Conservation (phyloP, 805 yeast genomes). For the Kodamaea jinghongensis region DNA sequence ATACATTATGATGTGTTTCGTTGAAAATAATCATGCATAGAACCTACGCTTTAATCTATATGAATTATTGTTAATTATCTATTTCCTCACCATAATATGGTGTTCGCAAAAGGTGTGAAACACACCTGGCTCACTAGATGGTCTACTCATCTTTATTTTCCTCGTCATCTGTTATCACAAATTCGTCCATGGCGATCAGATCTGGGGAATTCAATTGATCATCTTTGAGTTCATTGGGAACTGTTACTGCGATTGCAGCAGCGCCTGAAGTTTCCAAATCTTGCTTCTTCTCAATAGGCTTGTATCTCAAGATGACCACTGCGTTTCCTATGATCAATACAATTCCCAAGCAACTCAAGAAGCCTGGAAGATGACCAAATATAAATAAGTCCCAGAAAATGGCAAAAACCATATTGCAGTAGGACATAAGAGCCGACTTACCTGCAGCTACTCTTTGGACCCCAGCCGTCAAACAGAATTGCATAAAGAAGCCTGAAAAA, state of each 20-base stretch:
- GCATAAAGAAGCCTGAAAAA: conserved; percentile 78
- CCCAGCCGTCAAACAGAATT: conserved; percentile 75
- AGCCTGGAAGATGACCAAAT: conserved; percentile 72
- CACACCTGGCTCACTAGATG: too few relatives aligned
- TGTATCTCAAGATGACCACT: conserved; percentile 52
- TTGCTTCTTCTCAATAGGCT: conserved; percentile 17
- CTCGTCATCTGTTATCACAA: conserved; percentile 27
- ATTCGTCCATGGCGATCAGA: conserved; percentile 24
- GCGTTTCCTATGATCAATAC: conserved; percentile 66
- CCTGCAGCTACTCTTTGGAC: conserved; percentile 79
- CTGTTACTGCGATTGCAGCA: conserved; percentile 1
- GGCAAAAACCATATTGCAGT: conserved; percentile 77
- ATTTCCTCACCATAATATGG: too few relatives aligned
- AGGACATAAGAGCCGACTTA: conserved; percentile 69
- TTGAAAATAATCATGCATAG: too few relatives aligned
- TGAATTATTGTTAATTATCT: too few relatives aligned
- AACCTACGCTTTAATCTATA: too few relatives aligned
- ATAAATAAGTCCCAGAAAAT: conserved; percentile 68
- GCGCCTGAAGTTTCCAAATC: conserved; percentile 4
- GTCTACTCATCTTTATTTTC: conserved; percentile 9
- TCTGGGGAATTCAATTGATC: conserved; percentile 1
- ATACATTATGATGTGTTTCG: too few relatives aligned
- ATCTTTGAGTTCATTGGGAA: conserved; percentile 5
- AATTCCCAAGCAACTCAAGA: conserved; percentile 69
- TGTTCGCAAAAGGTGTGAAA: too few relatives aligned